Base-by-base conservation (phyloP, 441 rosid species). In the Melastoma candidum region DNA sequence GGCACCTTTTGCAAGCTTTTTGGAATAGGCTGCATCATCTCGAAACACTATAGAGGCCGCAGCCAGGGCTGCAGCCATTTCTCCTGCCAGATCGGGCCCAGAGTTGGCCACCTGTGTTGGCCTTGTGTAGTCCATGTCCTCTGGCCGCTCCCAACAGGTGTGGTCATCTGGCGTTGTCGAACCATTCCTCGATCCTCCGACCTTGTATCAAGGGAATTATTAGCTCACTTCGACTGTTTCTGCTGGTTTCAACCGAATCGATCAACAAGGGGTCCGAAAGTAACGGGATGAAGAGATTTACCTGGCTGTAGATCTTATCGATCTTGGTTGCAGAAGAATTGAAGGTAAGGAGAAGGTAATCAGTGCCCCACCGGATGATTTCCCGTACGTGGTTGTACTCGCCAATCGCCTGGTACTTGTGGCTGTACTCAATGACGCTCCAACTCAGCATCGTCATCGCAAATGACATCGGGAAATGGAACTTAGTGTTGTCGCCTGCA, bases 371-470 rank as follows among this genome's bases (percentile, higher is more conserved):
- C 51, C 73, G 78, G 55, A 85, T 79, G 74, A 85, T 76, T 13
- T 85, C 95, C 41, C 76, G 64, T 54, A 72, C 59, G 48, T 89
- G 95, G 47, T 76, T 59, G 59, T 77, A 77, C 61, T 83, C 97
- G n/a, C 61, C 61, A 66, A 78, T 75, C 26, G 83, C 77, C 46
- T 72, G 17, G 56, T 68, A 84, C 58, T 89, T 89, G 56, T 84
- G 82, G 7, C 49, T 67, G 74, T 89, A 89, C 64, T 89, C 94
- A 51, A 89, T 80, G 6, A 82, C 73, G 61, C 97, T 89, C 97
- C 95, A 89, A 65, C 97, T 89, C 12, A 86, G 68, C 95, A 86
- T 82, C 5, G 97, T 82, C 84, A 84, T 83, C 56, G 94, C 63
- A 63, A 68, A 89, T 12, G 97, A 79, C 95, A 86, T 86, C 7